Evolutionary conservation across 1,284 basidiomycete species (phyloP), one percentile per base, ranked within the genome.

Genomic region (Papiliotrema terrestris): DNA sequence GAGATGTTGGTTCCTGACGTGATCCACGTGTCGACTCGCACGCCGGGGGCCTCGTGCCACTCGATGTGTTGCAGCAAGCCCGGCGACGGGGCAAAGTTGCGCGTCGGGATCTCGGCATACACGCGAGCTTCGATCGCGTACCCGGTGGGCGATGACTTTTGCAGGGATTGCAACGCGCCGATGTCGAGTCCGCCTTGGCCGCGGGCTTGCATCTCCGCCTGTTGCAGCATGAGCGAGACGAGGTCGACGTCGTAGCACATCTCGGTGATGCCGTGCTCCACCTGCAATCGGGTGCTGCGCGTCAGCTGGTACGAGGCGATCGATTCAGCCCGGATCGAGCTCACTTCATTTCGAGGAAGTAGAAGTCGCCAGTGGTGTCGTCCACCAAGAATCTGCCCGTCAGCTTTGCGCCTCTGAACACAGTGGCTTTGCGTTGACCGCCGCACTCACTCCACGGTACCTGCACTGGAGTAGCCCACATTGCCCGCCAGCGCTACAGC

Each of bases 191-290:
- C 69, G 76, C 79, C 52, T 70, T 74, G 47, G 44, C 53, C 58
- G 44, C 67, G 61, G 5, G 58, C 60, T 35, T 64, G 49, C 62
- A 68, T 63, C 62, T 55, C 63, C 17, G 55, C 62, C 57, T 78
- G 73, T 45, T 66, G 65, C 17, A 71, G 58, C 86, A 88, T 88
- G 38, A 87, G 72, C 55, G 82, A 80, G 19, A 88, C 82, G 15
- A 88, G 77, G 62, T 88, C 86, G 41, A 87, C 78, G 3, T 80
- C 80, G 63, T 83, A 78, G 13, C 81, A 77, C 23, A 75, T 76
- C 72, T 87, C 86, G 0, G 85, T 87, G 39, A 88, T 79, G 1
- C 83, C 80, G 62, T 88, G 86, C 72, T 88, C 87, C 17, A 88
- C 86, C 52, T 56, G 52, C 8, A 49, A 42, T 50, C 54, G 57